Evolutionary conservation across 1,139 yeast genomes (phyloP).

Genomic region (Candida sp.): DNA sequence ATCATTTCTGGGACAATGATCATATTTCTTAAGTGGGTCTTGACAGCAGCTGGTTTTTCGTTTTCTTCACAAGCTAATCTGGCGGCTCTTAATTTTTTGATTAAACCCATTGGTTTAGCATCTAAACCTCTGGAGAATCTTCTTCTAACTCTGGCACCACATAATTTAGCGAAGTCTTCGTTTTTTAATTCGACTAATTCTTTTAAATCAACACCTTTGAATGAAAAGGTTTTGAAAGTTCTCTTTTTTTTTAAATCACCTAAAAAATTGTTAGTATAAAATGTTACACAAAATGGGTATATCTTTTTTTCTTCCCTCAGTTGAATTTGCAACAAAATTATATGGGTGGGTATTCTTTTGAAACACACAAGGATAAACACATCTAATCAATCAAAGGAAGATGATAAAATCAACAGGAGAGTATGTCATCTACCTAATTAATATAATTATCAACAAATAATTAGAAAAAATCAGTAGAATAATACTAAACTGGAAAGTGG

Average conservation of each 20-base stretch:
- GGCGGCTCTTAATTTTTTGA: slow-evolving; percentile 98
- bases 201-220: slow-evolving; percentile 98
- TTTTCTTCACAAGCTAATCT: slow-evolving; percentile 88
- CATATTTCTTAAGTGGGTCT: slow-evolving; percentile 99
- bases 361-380: too few relatives aligned
- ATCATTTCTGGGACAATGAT: slow-evolving; percentile 99
- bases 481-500: too few relatives aligned
- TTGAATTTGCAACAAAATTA: too few relatives aligned
- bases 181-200: slow-evolving; percentile 92
- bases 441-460: too few relatives aligned
- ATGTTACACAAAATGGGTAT: too few relatives aligned
- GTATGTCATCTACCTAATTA: too few relatives aligned
- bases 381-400: too few relatives aligned
- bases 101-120: slow-evolving; percentile 93
- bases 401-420: too few relatives aligned
- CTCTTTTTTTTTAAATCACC: slow-evolving; percentile 76
- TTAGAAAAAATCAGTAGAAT: too few relatives aligned
- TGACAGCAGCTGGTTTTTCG: slow-evolving; percentile 98
- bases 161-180: slow-evolving; percentile 95
- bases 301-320: too few relatives aligned
- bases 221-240: slow-evolving; percentile 94
- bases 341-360: too few relatives aligned
- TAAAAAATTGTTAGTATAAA: slow-evolving; percentile 13
- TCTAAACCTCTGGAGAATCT: slow-evolving; percentile 98
- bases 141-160: slow-evolving; percentile 99